Base-by-base conservation (phyloP, 2,329 filamentous ascomycete species). In the Epichloe scottii region DNA sequence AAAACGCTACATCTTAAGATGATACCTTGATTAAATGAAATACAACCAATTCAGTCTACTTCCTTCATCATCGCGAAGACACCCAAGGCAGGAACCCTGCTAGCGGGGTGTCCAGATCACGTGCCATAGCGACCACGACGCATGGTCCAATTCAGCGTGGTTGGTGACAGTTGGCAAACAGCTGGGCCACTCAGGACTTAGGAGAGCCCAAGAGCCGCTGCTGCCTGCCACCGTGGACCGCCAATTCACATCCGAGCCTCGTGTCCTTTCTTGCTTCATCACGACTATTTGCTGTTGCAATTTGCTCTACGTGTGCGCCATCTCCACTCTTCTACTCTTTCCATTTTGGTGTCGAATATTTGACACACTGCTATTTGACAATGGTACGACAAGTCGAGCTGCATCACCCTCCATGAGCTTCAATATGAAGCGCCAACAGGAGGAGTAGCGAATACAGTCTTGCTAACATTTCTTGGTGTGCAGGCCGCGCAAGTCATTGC, bases 401-500 rank as follows among this genome's bases (percentile, higher is more conserved):
- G 12, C 33, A 14, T 15, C 26, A 12, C 7, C 26, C 26, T 30
- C 26, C 26, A 30, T 11, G 26, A 30, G 26, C 26, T 30, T 11
- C 26, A 11, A 30, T 30, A 8, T 11, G 26, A 30, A 11, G 26
- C 26, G 26, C 10, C 26, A 30, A 11, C 26, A 30, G 26, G 26
- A 30, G 26, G 26, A 11, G 26, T 30, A 30, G 26, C 10, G 26
- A 33, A 49, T 8, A 5, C 15, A 30, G 42, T 8, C 15, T 10
- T 40, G 33, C 52, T 69, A 62, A 69, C 59, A 52, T 46, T 43
- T 49, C 3, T 14, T 14, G 23, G 50, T 52, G 45, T 49, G 47
- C 54, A 71, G 69, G 65, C 70, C 57, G 61, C 69, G 56, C 70
- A 72, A 62, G 68, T 71, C 53, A 71, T 73, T 57, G 63, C 68